Evolutionary conservation across 2,329 filamentous ascomycete genomes (phyloP).

Genomic region (Chaetomium globosum): DNA sequence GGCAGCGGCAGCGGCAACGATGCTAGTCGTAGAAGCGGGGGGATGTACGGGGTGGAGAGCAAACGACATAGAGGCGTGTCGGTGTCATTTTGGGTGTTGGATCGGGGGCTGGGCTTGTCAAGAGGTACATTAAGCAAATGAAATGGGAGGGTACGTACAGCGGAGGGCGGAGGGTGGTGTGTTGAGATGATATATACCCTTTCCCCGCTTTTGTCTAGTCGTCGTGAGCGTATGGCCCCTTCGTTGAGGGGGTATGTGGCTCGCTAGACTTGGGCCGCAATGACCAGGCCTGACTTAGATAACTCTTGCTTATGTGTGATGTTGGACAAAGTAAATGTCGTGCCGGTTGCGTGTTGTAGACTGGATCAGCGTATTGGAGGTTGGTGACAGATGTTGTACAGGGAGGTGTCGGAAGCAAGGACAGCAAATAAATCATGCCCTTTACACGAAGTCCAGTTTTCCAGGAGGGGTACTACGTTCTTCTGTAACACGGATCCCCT

Average conservation of each 20-base stretch:
- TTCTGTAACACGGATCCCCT: background rate
- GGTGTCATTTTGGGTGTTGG: constrained; percentile 20
- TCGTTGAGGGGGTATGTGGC: background rate
- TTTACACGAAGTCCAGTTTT: background rate
- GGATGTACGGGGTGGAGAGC: too few relatives aligned
- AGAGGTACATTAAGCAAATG: constrained; percentile 2
- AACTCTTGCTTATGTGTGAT: background rate
- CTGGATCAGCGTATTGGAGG: background rate
- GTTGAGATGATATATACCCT: constrained; percentile 12
- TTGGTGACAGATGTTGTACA: background rate
- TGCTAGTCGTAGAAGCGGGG: background rate
- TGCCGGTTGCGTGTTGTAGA: background rate
- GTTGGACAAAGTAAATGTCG: background rate
- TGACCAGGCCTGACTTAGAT: background rate
- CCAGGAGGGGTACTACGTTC: background rate
- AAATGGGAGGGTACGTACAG: background rate
- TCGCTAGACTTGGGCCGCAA: background rate
- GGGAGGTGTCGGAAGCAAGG: background rate
- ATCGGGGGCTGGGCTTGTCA: constrained; percentile 20
- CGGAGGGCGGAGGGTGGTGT: background rate
- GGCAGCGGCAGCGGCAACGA: background rate
- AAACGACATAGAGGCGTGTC: background rate
- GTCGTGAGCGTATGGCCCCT: background rate
- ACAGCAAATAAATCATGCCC: background rate
- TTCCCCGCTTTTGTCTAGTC: background rate